These are phyloP conservation scores for Fusarium dlaminii DNA, from an alignment of 2,329 filamentous ascomycete genomes.

Conservation along the genomic window DNA sequence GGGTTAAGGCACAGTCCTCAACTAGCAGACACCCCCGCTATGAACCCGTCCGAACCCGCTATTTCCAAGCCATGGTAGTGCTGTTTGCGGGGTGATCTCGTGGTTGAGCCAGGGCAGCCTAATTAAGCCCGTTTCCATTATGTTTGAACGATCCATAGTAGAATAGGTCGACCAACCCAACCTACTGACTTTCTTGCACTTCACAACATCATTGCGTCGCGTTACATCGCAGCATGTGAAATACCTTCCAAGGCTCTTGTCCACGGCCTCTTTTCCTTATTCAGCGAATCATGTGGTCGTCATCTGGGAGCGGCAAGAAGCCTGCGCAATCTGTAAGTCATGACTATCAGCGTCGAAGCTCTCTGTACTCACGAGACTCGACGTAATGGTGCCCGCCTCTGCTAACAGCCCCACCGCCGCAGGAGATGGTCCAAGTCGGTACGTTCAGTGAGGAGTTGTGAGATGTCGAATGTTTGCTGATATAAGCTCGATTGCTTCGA, in stretches of 20 bases:
- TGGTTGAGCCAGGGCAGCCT: slow-evolving; percentile 23
- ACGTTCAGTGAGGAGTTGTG: slow-evolving; percentile 48
- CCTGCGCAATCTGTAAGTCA: slow-evolving; percentile 73
- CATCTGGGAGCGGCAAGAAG: slow-evolving; percentile 74
- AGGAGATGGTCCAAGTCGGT: slow-evolving; percentile 99
- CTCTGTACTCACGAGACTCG: slow-evolving; percentile 36
- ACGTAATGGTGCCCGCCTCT: slow-evolving; percentile 39
- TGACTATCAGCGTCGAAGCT: slow-evolving; percentile 25
- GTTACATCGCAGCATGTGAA: slow-evolving; percentile 46
- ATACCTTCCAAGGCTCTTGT: slow-evolving; percentile 35
- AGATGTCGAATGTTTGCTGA: slow-evolving; percentile 37
- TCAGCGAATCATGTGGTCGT: slow-evolving; percentile 67
- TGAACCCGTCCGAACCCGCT: slow-evolving; percentile 19
- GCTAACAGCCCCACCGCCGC: slow-evolving; percentile 55
- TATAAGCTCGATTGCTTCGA: slow-evolving; percentile 32
- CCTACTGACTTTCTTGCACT: slow-evolving; percentile 28
- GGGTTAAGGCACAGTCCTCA: neutral
- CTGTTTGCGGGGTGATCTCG: slow-evolving; percentile 34
- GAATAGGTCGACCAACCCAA: slow-evolving; percentile 10
- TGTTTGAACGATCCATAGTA: slow-evolving; percentile 23
- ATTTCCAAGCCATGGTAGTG: slow-evolving; percentile 22
- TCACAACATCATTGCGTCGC: slow-evolving; percentile 40
- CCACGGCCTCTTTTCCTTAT: slow-evolving; percentile 37
- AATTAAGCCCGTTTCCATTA: slow-evolving; percentile 22
- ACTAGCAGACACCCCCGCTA: slow-evolving; percentile 20